Evolutionary conservation across 208 protist genomes (phyloP), one percentile per base, ranked within the genome.

Genomic region (Leishmania turanica): DNA sequence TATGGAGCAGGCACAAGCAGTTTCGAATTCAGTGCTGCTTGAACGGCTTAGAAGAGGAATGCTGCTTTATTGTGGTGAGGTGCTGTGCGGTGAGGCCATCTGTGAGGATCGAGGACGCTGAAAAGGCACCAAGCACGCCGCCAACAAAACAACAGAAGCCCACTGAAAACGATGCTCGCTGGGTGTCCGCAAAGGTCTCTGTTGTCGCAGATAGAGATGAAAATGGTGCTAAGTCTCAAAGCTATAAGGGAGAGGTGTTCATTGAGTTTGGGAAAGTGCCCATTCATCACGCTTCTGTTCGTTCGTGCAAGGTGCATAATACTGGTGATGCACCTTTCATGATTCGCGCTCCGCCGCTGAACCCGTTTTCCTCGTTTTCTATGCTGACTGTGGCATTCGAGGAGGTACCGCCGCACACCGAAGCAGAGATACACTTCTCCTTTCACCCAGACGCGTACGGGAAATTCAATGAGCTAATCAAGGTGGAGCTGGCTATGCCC

Each of bases 381-480:
- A 76, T 96, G 47, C 42, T 93, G 40, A 86, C 84, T 24, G 85
- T 84, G 37, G 83, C 90, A 7, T 76, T 83, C 8, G 56, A 83
- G 7, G 76, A 71, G 1, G 70, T 96, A 47, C 78, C 77, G 53
- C 53, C 77, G 13, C 69, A 80, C 37, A 80, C 83, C 34, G 86
- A 91, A 77, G 87, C 87, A 54, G 71, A 80, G 6, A 53, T 94
- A 6, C 71, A 80, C 42, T 42, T 96, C 70, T 82, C 84, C 34
- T 96, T 96, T 86, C 77, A 86, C 3, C 93, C 93, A 21, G 81
- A 66, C 34, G 85, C 91, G 31, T 96, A 93, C 64, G 93, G 93
- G 13, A 81, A 79, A 65, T 94, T 88, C 75, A 79, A 49, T 66
- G 86, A 93, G 0, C 64, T 69, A n/a, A 77, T 96, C 58, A 71